Evolutionary conservation across 805 yeast genomes (phyloP).

Genomic region (Saccharomycopsis oosterbeekiorum): DNA sequence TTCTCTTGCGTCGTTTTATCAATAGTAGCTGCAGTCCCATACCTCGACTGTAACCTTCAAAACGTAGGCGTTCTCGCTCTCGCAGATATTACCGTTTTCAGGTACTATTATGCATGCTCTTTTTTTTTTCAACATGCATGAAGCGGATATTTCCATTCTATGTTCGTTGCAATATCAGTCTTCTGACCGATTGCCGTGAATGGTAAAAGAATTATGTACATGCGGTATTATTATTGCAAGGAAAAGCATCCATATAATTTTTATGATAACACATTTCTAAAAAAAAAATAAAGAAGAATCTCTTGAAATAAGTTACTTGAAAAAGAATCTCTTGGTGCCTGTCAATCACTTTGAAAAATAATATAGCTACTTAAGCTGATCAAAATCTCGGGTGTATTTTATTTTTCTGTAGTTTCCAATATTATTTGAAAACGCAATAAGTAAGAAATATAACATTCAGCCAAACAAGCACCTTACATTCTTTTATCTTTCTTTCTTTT

Average conservation of each 20-base stretch:
- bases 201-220: background rate
- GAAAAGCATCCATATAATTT: background rate
- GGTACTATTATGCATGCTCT: background rate
- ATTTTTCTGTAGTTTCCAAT: background rate
- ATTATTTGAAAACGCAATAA: no score
- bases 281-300: no score
- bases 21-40: no score
- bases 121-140: constrained; percentile 7
- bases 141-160: background rate
- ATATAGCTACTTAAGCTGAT: background rate
- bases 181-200: background rate
- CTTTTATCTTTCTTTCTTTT: no score
- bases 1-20: no score
- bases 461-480: no score
- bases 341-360: background rate
- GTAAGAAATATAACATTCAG: background rate
- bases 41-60: background rate
- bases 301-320: background rate
- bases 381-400: background rate
- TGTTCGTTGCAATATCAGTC: background rate
- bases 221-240: background rate
- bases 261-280: no score
- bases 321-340: background rate
- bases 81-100: background rate
- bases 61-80: background rate